Evolutionary conservation across 768 basidiomycete genomes (phyloP).

Genomic region (Exidia glandulosa): DNA sequence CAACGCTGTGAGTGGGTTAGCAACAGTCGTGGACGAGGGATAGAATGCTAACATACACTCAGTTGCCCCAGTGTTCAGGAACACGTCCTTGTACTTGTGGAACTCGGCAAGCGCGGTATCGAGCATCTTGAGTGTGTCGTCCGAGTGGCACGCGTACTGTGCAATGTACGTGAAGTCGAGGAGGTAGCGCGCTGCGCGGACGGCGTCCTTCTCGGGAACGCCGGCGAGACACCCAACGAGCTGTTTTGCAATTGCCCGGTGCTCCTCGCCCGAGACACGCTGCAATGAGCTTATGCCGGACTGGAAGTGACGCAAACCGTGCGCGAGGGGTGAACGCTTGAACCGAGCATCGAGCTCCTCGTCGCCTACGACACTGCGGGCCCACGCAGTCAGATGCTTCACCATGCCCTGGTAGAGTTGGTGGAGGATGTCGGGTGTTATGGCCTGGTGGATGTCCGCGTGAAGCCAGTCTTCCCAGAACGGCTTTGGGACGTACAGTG

Average conservation of each 20-base stretch:
- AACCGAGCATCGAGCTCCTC: conserved; percentile 4
- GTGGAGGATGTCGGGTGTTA: conserved; percentile 13
- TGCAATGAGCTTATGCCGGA: conserved; percentile 6
- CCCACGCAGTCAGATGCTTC: conserved; percentile 7
- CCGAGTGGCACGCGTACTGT: conserved; percentile 8
- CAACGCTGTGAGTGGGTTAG: conserved; percentile 11
- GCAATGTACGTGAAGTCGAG: conserved; percentile 20
- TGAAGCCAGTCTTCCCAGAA: conserved; percentile 10
- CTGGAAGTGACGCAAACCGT: conserved; percentile 6
- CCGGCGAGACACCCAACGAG: neutral
- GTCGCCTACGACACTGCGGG: neutral
- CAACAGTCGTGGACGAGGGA: neutral
- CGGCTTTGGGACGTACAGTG: conserved; percentile 3
- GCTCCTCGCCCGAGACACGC: conserved; percentile 6
- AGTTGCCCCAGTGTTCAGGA: neutral
- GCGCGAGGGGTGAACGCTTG: conserved; percentile 3
- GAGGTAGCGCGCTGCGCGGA: conserved; percentile 3
- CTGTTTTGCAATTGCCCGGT: conserved; percentile 2
- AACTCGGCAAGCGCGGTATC: conserved; percentile 20
- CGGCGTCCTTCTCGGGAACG: neutral
- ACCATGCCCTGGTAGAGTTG: conserved; percentile 10
- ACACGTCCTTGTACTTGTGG: conserved; percentile 14
- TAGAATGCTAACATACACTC: conserved; percentile 8
- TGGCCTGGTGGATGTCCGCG: conserved; percentile 7
- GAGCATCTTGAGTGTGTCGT: conserved; percentile 9